Evolutionary conservation across 2,329 filamentous ascomycete genomes (phyloP).

Genomic region (Aureobasidium sp.): DNA sequence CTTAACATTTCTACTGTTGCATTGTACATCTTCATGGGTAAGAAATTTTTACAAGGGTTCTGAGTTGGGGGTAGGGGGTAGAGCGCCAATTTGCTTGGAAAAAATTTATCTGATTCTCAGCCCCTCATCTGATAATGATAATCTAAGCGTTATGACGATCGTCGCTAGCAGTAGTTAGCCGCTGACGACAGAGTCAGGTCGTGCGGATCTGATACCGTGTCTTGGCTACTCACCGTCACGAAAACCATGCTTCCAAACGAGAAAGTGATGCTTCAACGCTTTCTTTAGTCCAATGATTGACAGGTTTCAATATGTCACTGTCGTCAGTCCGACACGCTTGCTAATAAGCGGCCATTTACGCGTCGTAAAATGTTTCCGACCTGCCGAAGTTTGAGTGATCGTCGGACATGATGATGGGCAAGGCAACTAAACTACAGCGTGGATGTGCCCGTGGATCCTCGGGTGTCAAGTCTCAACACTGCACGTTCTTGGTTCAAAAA

Average conservation of each 20-base stretch:
- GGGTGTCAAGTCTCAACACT: background rate
- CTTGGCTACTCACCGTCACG: background rate
- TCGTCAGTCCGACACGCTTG: background rate
- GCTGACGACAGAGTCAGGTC: conserved; percentile 2
- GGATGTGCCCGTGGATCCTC: background rate
- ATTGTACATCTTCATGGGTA: background rate
- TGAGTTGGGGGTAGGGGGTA: background rate
- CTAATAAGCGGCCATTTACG: background rate
- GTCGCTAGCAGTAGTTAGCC: background rate
- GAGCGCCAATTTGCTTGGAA: background rate
- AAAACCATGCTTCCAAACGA: background rate
- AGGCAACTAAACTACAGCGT: background rate
- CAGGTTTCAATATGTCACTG: background rate
- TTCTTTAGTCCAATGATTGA: background rate
- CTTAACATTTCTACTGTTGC: background rate
- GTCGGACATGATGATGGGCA: background rate
- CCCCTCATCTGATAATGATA: conserved; percentile 3
- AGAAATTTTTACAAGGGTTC: background rate
- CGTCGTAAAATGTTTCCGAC: background rate
- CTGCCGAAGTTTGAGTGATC: background rate
- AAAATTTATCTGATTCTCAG: conserved; percentile 3
- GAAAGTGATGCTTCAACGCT: background rate
- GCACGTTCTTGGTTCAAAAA: background rate
- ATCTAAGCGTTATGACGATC: background rate
- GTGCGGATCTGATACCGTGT: background rate